Evolutionary conservation across 129 eudicot genomes (phyloP), one percentile per base, ranked within the genome.

Genomic region (Flaveria trinervia): DNA sequence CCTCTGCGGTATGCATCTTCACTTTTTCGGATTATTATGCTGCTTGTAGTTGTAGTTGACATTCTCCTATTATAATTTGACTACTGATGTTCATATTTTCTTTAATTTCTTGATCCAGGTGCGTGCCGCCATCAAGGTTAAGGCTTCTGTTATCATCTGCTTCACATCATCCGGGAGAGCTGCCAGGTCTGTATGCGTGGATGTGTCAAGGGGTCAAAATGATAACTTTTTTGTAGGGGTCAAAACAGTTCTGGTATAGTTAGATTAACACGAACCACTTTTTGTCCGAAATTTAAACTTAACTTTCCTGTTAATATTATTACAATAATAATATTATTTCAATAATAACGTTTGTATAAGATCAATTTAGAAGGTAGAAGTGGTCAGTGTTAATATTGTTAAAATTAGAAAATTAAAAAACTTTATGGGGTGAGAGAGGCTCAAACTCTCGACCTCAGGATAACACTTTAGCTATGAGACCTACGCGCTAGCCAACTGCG

Each of bases 401-500:
- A 7, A 11, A 72, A 44, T 2, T 8, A 23, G 0, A 70, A 52
- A 36, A 25, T 1, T 10, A 10, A 4, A 14, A 77, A 77, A 10
- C 23, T 1, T 11, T 0, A 45, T 78, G 84, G 86, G 86, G 80
- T 74, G 86, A 86, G 84, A 78, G 88, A 84, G 84, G 82, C 80
- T 86, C 84, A 84, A 81, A 80, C 86, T 84, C 85, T 80, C 85
- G 88, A 86, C 87, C 87, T 83, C 88, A 86, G 87, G 88, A 83
- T 83, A 1, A 86, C 84, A 77, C 84, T 77, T 43, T 45, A 72
- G 92, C 94, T 88, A 90, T 86, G 92, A 86, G 92, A 88, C 92
- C 88, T 88, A 90, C 92, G 95, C 90, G 98, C 98, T 93, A 93
- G 93, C 97, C 97, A 93, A 93, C 98, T 93, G 98, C 97, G 90